Evolutionary conservation across 2,329 filamentous ascomycete genomes (phyloP), one percentile per base, ranked within the genome.

Genomic region (Corynespora cassiicola): DNA sequence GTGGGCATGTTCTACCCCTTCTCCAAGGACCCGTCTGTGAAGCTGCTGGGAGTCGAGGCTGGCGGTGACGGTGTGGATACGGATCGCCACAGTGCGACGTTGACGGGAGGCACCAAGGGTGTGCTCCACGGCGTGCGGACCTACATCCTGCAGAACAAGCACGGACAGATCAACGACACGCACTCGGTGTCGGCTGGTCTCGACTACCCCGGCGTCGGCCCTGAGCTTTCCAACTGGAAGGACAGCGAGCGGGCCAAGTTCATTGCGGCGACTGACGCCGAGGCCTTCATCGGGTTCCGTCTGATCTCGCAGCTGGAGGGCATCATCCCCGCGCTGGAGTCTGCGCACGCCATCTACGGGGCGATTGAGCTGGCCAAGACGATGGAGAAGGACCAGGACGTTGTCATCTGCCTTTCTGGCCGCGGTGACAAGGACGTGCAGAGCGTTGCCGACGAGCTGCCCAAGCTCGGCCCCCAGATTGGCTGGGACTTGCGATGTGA

Each of bases 1-100:
- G 86, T 87, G 3, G 94, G 94, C 73, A 99, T 97, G 91, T 99
- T 99, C 76, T 95, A 92, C 71, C 94, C 94, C 35, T 99, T 99
- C 74, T 80, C 87, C 48, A 84, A 90, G 26, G 92, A 99, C 59
- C 79, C 80, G 0, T 85, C 79, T 45, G 94, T 99, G 45, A 90
- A 91, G 73, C 80, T 96, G 3, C 77, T 97, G 9, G 94, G 94
- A 51, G 91, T 99, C 2, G 94, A 99, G 75, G 94, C 94, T 9
- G 94, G 90, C 24, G 94, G 94, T 46, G 94, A 97, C 58, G 94
- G 94, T 45, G 65, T 97, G 11, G 87, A 96, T 43, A 97, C 94
- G 0, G 69, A 74, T 6, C 83, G 88, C 30, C 94, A 99, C 73
- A 88, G 86, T 31, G 94, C 94, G 1, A 97, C 94, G 0, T 79